A percentile compares a stretch with the other conserved stretches of the same genome.
These are phyloP conservation scores for Salix brachista DNA, from an alignment of 345 rosid genomes.

Conservation along the genomic window DNA sequence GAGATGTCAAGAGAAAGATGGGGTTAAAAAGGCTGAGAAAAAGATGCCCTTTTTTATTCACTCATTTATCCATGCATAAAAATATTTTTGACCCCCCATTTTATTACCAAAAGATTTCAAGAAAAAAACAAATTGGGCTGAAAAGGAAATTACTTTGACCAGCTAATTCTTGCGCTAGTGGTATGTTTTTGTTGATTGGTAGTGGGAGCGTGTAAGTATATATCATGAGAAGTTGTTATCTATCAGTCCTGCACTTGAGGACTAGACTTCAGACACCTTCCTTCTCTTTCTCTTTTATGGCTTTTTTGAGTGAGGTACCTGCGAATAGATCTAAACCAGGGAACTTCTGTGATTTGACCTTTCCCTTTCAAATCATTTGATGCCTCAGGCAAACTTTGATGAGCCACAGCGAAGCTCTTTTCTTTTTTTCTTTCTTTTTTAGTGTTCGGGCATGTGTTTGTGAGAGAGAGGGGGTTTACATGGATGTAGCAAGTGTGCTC, in stretches of 20 bases:
- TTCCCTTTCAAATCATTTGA: slow-evolving; percentile 42
- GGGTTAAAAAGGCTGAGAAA: slow-evolving; percentile 34
- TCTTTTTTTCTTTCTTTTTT: not conserved
- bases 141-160: not conserved
- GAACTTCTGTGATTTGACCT: slow-evolving; percentile 43
- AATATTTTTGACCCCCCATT: too few species aligned
- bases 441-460: too few species aligned
- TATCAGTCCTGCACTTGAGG: too few species aligned
- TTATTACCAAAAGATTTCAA: too few species aligned
- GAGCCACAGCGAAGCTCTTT: not conserved
- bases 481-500: too few species aligned
- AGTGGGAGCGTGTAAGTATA: too few species aligned
- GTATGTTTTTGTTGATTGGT: too few species aligned
- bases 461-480: too few species aligned
- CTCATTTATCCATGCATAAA: slow-evolving; percentile 30
- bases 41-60: slow-evolving; percentile 49
- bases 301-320: slow-evolving; percentile 25
- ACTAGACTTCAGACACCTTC: too few species aligned
- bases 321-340: slow-evolving; percentile 38
- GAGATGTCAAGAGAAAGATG: slow-evolving; percentile 24
- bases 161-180: too few species aligned
- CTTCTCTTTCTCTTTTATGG: not conserved
- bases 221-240: too few species aligned
- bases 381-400: not conserved
- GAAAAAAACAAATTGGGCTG: not conserved